Percentiles rank a stretch among this genome's conserved stretches.
Evolutionary conservation across 2,329 filamentous ascomycete species (phyloP).

Genomic region (Chaetomiaceae sp.): DNA sequence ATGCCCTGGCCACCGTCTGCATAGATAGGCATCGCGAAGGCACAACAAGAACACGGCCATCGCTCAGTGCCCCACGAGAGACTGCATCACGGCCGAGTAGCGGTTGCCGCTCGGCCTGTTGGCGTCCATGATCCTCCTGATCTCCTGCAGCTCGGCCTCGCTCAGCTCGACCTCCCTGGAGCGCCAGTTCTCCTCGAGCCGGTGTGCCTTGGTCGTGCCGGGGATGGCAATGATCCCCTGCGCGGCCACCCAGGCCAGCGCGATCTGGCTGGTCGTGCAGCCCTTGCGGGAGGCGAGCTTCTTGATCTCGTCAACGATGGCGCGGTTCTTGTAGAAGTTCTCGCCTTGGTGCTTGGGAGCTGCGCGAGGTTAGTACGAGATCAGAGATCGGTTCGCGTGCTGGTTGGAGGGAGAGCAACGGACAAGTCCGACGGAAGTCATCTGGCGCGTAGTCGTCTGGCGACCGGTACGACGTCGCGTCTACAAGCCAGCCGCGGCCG

Average conservation of each 20-base stretch:
- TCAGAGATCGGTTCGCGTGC: not conserved
- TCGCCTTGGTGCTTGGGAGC: constrained; percentile 7
- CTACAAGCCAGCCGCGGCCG: constrained; percentile 5
- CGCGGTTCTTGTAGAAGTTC: constrained; percentile 4
- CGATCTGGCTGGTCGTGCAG: constrained; percentile 4
- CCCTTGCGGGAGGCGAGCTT: constrained; percentile 5
- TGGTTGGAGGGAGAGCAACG: not conserved
- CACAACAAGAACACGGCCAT: too few relatives aligned
- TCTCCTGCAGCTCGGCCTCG: not conserved
- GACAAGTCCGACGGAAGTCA: not conserved
- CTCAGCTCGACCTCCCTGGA: not conserved
- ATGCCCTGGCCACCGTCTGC: too few relatives aligned
- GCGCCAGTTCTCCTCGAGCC: constrained; percentile 5
- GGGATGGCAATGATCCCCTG: constrained; percentile 5
- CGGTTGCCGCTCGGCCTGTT: too few relatives aligned
- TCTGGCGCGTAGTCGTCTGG: not conserved
- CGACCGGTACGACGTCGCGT: not conserved
- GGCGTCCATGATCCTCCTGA: too few relatives aligned
- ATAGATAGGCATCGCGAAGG: too few relatives aligned
- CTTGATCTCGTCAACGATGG: not conserved
- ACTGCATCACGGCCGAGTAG: too few relatives aligned
- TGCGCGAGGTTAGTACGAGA: not conserved
- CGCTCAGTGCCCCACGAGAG: too few relatives aligned
- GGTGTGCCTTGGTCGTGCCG: constrained; percentile 3
- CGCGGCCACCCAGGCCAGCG: constrained; percentile 5